Evolutionary conservation across 2,329 filamentous ascomycete species (phyloP).

Genomic region (Chaetomium olivaceum): DNA sequence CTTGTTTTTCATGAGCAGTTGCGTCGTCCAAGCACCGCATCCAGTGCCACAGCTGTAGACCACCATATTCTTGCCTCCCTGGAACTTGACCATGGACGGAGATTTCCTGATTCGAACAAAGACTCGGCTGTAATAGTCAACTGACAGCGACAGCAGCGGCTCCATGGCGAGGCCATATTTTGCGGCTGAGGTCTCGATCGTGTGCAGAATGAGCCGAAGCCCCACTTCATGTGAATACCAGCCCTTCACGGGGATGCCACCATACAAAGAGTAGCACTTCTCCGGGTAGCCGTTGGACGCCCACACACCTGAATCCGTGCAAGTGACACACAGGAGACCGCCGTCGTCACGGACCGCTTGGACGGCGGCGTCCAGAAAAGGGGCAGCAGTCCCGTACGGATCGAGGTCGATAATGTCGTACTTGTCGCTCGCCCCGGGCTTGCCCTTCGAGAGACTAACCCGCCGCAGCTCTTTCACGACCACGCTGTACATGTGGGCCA

Average conservation of each 20-base stretch:
- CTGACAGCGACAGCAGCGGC: slow-evolving; percentile 86
- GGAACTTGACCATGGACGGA: slow-evolving; percentile 83
- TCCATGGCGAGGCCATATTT: slow-evolving; percentile 87
- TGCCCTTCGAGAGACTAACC: slow-evolving; percentile 39
- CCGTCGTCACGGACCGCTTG: slow-evolving; percentile 82
- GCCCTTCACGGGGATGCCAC: slow-evolving; percentile 83
- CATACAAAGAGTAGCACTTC: slow-evolving; percentile 92
- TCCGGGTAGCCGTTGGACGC: slow-evolving; percentile 92
- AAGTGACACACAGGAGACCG: slow-evolving; percentile 90
- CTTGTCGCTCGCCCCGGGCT: slow-evolving; percentile 48
- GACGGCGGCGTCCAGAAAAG: slow-evolving; percentile 88
- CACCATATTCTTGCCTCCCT: slow-evolving; percentile 88
- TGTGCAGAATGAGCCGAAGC: slow-evolving; percentile 80
- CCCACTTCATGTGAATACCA: slow-evolving; percentile 86
- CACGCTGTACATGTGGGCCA: slow-evolving; percentile 84
- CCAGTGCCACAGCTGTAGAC: slow-evolving; percentile 89
- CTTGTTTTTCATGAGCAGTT: slow-evolving; percentile 72
- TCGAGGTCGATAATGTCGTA: slow-evolving; percentile 97
- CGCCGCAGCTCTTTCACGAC: slow-evolving; percentile 56
- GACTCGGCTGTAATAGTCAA: slow-evolving; percentile 90
- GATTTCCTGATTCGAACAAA: slow-evolving; percentile 82
- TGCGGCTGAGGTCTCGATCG: slow-evolving; percentile 76
- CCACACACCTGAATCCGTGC: slow-evolving; percentile 94
- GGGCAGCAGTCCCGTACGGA: slow-evolving; percentile 89
- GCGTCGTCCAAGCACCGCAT: slow-evolving; percentile 88